These are phyloP conservation scores for Chenopodium berlandieri DNA, from an alignment of 148 eudicot species.

Conservation along the genomic window DNA sequence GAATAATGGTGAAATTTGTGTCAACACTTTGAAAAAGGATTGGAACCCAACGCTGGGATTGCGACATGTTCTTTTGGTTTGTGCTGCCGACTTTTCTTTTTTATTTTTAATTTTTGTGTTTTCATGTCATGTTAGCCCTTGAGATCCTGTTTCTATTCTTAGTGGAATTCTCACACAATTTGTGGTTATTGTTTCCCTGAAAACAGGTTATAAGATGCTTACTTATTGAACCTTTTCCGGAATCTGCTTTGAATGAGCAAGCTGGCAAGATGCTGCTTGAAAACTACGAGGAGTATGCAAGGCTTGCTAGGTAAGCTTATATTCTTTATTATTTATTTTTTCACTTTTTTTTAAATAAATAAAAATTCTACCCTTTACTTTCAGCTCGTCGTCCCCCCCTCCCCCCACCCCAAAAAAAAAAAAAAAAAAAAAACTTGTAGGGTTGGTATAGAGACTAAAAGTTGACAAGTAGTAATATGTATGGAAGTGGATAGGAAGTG, in stretches of 20 bases:
- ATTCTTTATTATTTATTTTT: too few relatives aligned
- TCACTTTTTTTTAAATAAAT: neutral
- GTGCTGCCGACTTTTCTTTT: slow-evolving; percentile 4
- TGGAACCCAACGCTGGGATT: slow-evolving; percentile 93
- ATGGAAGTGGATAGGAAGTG: too few relatives aligned
- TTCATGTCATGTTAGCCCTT: neutral
- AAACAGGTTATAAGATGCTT: slow-evolving; percentile 87
- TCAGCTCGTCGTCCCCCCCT: too few relatives aligned
- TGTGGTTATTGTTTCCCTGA: slow-evolving; percentile 2
- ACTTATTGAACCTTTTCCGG: slow-evolving; percentile 94
- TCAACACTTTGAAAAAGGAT: slow-evolving; percentile 88
- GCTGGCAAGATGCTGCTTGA: slow-evolving; percentile 98
- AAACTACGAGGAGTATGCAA: slow-evolving; percentile 90
- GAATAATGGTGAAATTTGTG: slow-evolving; percentile 87
- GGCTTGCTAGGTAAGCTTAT: slow-evolving; percentile 63
- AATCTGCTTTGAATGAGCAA: slow-evolving; percentile 91
- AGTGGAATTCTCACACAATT: neutral
- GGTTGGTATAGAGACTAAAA: too few relatives aligned
- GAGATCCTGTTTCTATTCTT: neutral
- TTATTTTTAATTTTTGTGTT: neutral
- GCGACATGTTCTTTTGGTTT: slow-evolving; percentile 82
- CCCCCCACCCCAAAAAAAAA: too few relatives aligned
- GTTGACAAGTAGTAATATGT: too few relatives aligned
- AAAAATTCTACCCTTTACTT: too few relatives aligned
- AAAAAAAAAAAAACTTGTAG: too few relatives aligned